Evolutionary conservation across 2,329 filamentous ascomycete species (phyloP).

Genomic region (Neurospora crassa): DNA sequence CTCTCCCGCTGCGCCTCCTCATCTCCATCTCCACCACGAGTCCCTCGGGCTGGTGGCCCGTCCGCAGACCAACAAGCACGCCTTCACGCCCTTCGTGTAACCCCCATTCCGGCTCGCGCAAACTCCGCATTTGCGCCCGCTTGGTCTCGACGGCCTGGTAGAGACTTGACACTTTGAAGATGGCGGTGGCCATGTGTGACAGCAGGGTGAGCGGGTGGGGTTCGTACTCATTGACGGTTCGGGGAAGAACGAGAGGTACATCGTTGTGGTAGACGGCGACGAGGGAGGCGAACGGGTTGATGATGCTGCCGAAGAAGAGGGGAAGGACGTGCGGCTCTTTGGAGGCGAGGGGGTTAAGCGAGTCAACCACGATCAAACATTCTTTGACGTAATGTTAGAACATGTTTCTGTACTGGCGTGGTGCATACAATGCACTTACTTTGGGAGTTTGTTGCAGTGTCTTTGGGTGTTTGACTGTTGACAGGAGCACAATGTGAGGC

Average conservation of each 20-base stretch:
- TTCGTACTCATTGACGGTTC: constrained; percentile 41
- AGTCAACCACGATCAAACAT: constrained; percentile 70
- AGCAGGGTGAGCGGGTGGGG: constrained; percentile 65
- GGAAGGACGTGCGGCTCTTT: constrained; percentile 47
- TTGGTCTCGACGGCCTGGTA: constrained; percentile 65
- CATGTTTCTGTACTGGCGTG: constrained; percentile 2
- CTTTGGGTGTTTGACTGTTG: constrained; percentile 9
- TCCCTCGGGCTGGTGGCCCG: constrained; percentile 28
- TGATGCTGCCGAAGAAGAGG: constrained; percentile 59
- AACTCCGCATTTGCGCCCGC: constrained; percentile 64
- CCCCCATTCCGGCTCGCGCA: constrained; percentile 69
- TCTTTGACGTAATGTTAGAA: constrained; percentile 33
- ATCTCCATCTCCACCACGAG: constrained; percentile 80
- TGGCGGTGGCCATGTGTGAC: constrained; percentile 77
- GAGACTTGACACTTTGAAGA: constrained; percentile 65
- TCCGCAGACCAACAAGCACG: constrained; percentile 58
- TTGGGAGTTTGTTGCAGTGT: constrained; percentile 26
- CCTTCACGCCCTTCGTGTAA: constrained; percentile 71
- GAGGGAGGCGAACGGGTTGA: constrained; percentile 59
- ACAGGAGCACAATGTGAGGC: constrained; percentile 29
- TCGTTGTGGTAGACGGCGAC: constrained; percentile 78
- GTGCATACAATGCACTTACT: constrained; percentile 28
- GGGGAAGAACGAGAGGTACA: constrained; percentile 44
- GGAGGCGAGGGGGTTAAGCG: constrained; percentile 57
- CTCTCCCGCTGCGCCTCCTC: constrained; percentile 69